Conservation (phyloP, 345 rosid species). For the Lepidium aucheri region DNA sequence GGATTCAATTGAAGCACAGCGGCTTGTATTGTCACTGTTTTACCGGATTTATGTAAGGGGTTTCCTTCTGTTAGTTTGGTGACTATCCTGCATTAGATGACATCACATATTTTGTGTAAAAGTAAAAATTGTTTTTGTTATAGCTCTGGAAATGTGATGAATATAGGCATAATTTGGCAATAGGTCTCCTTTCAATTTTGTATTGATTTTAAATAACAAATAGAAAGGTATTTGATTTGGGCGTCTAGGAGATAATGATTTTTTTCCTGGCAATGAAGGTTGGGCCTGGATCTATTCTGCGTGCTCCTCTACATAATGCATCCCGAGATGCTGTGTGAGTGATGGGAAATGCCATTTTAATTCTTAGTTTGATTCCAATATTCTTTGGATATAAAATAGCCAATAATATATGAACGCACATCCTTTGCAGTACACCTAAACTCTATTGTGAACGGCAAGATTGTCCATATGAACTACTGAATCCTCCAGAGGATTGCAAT, state of each 20-base stretch:
- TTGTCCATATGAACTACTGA: slow-evolving; percentile 81
- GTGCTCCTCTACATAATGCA: slow-evolving; percentile 82
- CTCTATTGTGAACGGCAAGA: slow-evolving; percentile 72
- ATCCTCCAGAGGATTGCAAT: slow-evolving; percentile 99
- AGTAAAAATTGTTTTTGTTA: slow-evolving; percentile 1
- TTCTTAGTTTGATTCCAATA: slow-evolving; percentile 2
- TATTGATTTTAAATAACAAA: slow-evolving; percentile 1
- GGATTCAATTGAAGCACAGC: slow-evolving; percentile 86
- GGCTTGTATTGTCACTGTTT: slow-evolving; percentile 85
- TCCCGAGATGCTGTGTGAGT: slow-evolving; percentile 83
- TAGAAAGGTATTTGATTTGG: slow-evolving; percentile 4
- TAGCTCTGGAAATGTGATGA: slow-evolving; percentile 4
- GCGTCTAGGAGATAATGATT: not conserved
- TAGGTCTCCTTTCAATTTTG: not conserved
- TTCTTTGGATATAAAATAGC: not conserved
- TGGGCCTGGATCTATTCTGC: slow-evolving; percentile 85
- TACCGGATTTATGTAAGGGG: slow-evolving; percentile 81
- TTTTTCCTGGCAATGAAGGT: slow-evolving; percentile 45
- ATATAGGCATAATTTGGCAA: not conserved
- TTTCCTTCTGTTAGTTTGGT: slow-evolving; percentile 5
- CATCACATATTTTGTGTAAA: not conserved
- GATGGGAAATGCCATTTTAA: slow-evolving; percentile 1
- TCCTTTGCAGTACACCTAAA: slow-evolving; percentile 61
- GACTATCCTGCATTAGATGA: slow-evolving; percentile 6
- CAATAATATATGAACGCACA: slow-evolving; percentile 7